Base-by-base conservation (phyloP, 352 stramenopile genomes). In the Globisporangium viniferum region DNA sequence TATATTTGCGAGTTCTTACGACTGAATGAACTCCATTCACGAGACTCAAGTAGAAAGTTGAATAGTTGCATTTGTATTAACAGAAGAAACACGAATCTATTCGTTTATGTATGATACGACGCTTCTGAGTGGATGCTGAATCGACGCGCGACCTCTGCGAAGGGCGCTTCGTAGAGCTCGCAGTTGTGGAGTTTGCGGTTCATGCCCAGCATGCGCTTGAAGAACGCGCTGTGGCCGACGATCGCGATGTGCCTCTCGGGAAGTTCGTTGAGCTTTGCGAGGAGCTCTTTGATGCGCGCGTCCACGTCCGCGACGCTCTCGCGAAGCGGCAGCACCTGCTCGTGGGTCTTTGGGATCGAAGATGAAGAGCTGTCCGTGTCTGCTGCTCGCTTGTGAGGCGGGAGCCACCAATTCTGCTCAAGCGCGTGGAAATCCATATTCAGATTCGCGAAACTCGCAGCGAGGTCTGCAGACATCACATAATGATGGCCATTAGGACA, bases 201-300 rank as follows among this genome's bases (percentile, higher is more conserved):
- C 82, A 93, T 93, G 22, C 76, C 74, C 29, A 94, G 77, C 86
- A 93, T 89, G 18, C 84, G 81, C 66, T 94, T 96, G 74, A 96
- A 94, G 70, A 85, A 96, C 35, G 81, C 80, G 48, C 87, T 94
- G 72, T 96, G 88, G 22, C 88, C 85, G 31, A 96, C 84, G 55
- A 96, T 71, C 24, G 81, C 85, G 61, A 96, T 94, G 67, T 93
- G 81, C 36, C 76, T 60, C 63, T 94, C 75, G 14, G 85, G 85
- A 31, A 90, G 69, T 27, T 78, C 79, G n/a, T 62, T 61, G 5
- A 96, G 55, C 39, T 78, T 82, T 9, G 24, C 5, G 15, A 94
- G 62, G 58, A 96, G 92, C 29, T 75, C 74, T 20, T 74, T 67
- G 66, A 96, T 94, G n/a, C 88, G 78, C 27, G 53, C 66, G 29